phyloP scores from a whole-genome alignment of 352 stramenopile genomes.

The Globisporangium canariense region DNA sequence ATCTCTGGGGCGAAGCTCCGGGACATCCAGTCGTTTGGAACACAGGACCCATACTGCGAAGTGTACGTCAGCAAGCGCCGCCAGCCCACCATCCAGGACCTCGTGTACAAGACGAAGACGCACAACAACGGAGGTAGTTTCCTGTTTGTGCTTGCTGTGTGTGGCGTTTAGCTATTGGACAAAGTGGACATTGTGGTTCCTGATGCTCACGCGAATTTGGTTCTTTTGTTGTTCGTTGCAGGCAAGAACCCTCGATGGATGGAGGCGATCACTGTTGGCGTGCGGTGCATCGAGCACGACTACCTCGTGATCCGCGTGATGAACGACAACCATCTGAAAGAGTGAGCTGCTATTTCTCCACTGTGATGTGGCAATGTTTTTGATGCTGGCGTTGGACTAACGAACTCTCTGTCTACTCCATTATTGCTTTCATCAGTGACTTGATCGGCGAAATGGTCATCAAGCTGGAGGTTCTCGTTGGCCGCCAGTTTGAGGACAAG shows the following conservation, averaged over 20 bases:
- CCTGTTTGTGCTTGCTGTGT: background rate
- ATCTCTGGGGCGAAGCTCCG: slow-evolving; percentile 71
- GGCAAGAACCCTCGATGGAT: slow-evolving; percentile 80
- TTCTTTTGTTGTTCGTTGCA: slow-evolving; percentile 5
- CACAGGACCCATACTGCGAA: slow-evolving; percentile 71
- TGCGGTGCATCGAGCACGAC: slow-evolving; percentile 81
- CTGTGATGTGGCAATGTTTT: background rate
- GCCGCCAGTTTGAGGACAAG: slow-evolving; percentile 69
- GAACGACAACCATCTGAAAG: slow-evolving; percentile 76
- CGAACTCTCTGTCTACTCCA: background rate
- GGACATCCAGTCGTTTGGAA: slow-evolving; percentile 73
- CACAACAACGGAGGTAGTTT: slow-evolving; percentile 69
- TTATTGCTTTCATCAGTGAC: slow-evolving; percentile 25
- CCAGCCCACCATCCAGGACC: slow-evolving; percentile 36
- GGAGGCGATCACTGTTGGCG: slow-evolving; percentile 48
- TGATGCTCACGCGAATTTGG: background rate
- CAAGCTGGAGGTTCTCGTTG: slow-evolving; percentile 67
- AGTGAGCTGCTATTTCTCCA: slow-evolving; percentile 26
- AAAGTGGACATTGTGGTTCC: background rate
- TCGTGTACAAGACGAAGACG: slow-evolving; percentile 69
- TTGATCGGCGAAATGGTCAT: slow-evolving; percentile 67
- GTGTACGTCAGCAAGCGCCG: slow-evolving; percentile 58
- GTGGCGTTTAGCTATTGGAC: background rate
- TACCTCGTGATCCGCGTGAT: slow-evolving; percentile 77
- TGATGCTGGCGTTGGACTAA: background rate